A percentile compares a stretch with the other conserved stretches of the same genome.
Conservation (phyloP, 768 basidiomycete species). For the Panus rudis region DNA sequence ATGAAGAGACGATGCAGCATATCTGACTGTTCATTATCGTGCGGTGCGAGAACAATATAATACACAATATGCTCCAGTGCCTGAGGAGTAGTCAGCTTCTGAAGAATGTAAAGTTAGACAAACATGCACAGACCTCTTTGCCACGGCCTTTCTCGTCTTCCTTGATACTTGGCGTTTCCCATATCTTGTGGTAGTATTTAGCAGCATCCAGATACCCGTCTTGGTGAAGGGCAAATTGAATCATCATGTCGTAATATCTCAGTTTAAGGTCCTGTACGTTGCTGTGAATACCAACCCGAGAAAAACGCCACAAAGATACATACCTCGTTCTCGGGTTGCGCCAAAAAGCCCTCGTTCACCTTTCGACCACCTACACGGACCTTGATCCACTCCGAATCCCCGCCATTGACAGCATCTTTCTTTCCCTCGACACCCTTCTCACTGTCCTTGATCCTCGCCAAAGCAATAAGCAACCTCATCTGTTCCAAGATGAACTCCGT, state of each 20-base stretch:
- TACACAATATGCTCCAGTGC: constrained; percentile 93
- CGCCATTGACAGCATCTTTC: constrained; percentile 58
- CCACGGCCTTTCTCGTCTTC: constrained; percentile 69
- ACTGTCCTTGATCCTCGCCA: constrained; percentile 70
- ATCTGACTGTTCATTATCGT: constrained; percentile 96
- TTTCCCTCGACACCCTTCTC: constrained; percentile 51
- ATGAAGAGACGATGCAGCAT: constrained; percentile 85
- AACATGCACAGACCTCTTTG: constrained; percentile 43
- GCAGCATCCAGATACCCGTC: constrained; percentile 87
- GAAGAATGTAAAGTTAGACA: not conserved
- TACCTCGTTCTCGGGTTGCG: constrained; percentile 84
- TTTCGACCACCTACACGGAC: constrained; percentile 88
- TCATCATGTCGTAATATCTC: constrained; percentile 95
- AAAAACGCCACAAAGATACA: constrained; percentile 10
- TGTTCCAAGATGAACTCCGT: constrained; percentile 98
- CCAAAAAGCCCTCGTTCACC: constrained; percentile 89
- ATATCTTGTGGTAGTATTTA: constrained; percentile 93
- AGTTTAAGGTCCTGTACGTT: constrained; percentile 82
- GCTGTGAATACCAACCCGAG: not conserved
- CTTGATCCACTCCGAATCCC: constrained; percentile 90
- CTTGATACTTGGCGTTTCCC: constrained; percentile 95
- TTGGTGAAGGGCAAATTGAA: constrained; percentile 84
- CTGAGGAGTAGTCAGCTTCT: constrained; percentile 33
- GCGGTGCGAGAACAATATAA: constrained; percentile 87
- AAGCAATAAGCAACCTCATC: constrained; percentile 81